Conservation (phyloP, 2,329 filamentous ascomycete genomes). For the Samsoniella hepiali region DNA sequence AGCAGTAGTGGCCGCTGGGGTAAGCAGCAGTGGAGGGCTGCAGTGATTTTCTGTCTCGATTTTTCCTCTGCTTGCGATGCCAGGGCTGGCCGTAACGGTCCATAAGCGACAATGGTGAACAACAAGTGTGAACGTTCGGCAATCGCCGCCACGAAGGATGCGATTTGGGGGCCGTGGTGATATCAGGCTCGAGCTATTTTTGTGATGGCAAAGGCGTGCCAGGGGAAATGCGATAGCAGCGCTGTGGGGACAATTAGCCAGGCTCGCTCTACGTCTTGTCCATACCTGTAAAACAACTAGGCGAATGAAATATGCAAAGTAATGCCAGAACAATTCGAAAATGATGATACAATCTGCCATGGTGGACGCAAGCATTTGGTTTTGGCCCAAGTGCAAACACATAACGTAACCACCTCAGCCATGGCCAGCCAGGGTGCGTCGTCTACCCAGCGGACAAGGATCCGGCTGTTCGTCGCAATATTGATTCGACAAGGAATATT, state of each 20-base stretch:
- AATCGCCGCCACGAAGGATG: not conserved
- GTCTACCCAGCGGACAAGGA: not conserved
- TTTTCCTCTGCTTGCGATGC: no score
- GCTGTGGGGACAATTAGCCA: not conserved
- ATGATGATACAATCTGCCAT: not conserved
- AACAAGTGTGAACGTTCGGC: not conserved
- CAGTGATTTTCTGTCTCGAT: no score
- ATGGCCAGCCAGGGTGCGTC: no score
- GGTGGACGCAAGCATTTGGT: not conserved
- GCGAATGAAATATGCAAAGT: not conserved
- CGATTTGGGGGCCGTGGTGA: no score
- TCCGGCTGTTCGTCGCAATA: not conserved
- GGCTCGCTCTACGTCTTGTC: not conserved
- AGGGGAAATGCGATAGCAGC: not conserved
- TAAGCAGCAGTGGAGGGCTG: no score
- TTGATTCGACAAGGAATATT: not conserved
- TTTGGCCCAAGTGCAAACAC: no score
- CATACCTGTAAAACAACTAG: not conserved
- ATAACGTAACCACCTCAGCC: no score
- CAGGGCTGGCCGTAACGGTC: not conserved
- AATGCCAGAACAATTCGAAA: not conserved
- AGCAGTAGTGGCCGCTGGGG: not conserved
- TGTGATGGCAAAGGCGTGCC: not conserved
- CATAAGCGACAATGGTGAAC: not conserved
- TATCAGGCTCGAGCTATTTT: not conserved